phyloP scores from a whole-genome alignment of 768 basidiomycete genomes.

The Roridomyces roridus region DNA sequence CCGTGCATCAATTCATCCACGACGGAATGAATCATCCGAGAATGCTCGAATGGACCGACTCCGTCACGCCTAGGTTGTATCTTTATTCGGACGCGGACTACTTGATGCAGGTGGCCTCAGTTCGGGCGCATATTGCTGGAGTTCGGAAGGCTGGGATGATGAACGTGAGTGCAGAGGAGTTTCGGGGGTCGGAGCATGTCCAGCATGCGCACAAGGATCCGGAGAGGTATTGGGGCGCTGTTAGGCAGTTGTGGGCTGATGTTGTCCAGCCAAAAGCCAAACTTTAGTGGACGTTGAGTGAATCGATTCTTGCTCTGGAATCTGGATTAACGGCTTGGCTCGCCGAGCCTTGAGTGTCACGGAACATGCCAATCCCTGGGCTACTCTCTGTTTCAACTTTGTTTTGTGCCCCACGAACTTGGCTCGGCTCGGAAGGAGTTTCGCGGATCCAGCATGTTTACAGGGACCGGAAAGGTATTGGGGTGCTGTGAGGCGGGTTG shows the following conservation, averaged over 20 bases:
- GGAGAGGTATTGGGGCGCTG: slow-evolving; percentile 1
- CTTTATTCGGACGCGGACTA: slow-evolving; percentile 7
- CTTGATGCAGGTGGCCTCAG: neutral
- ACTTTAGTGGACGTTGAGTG: too few species aligned
- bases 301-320: too few species aligned
- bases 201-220: neutral
- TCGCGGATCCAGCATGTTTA: neutral
- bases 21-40: neutral
- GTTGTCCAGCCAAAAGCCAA: too few species aligned
- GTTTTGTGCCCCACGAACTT: too few species aligned
- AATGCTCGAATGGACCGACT: neutral
- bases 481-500: neutral
- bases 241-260: neutral
- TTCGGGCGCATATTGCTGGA: neutral
- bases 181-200: slow-evolving; percentile 1
- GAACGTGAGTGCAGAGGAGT: neutral
- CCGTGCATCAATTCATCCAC: neutral
- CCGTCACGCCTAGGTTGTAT: neutral
- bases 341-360: too few species aligned
- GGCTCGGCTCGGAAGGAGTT: too few species aligned
- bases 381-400: too few species aligned
- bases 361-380: too few species aligned
- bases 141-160: neutral
- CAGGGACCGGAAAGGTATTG: neutral
- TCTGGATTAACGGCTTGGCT: too few species aligned